Evolutionary conservation across 1,284 basidiomycete genomes (phyloP), one percentile per base, ranked within the genome.

Genomic region (Trichosporon coremiiforme): DNA sequence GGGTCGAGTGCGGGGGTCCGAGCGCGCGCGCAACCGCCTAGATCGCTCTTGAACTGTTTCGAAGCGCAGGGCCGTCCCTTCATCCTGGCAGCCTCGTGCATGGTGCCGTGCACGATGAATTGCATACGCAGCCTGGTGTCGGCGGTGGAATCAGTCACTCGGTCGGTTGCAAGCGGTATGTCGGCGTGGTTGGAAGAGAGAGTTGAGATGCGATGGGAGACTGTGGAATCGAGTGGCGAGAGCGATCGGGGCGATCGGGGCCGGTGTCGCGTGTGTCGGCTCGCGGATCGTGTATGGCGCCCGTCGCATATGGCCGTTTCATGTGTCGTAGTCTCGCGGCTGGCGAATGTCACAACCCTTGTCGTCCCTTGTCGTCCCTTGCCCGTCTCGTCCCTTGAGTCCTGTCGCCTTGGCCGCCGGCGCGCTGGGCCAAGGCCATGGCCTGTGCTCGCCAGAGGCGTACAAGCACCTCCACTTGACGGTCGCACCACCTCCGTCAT

Each of bases 11-110:
- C 2, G 10, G 47, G 47, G 47, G 55, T 57, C 55, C 55, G 55
- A 57, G 55, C 55, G 55, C 55, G 29, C 55, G 55, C 55, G 55
- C 55, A 31, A 31, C n/a, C 55, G 55, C 55, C 29, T 29, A 57
- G 55, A 29, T 31, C 22, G 55, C 29, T 57, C 12, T 29, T 57
- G 55, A 31, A 55, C 55, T 22, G 55, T 31, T 31, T 57, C 55
- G 25, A 29, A 31, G 29, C 55, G 6, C 29, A 29, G 55, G 55
- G 55, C 6, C 55, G 13, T 31, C 29, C 4, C 22, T 8, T 8
- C 50, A 25, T 53, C 55, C 55, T 15, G 12, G 4, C 29, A 57
- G 8, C 29, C 13, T 15, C 22, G 29, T 57, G 29, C 55, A 15
- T 31, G 47, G 47, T 12, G 47, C 47, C 47, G 47, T 20, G 20